These are phyloP conservation scores for Alternaria burnsii DNA, from an alignment of 2,329 filamentous ascomycete species.

Conservation along the genomic window DNA sequence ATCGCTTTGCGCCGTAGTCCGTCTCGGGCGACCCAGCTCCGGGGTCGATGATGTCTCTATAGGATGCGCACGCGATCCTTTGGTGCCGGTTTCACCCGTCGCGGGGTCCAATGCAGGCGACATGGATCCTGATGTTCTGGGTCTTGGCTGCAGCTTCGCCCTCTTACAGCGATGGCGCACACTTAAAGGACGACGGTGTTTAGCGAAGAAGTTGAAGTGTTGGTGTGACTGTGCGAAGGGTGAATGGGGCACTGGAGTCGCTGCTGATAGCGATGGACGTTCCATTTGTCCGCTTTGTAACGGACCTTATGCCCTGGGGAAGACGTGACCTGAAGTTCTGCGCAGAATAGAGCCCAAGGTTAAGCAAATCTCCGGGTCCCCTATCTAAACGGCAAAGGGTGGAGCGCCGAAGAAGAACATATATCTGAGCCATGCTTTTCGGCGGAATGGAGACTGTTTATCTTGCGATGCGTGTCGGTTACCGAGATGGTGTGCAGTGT, in stretches of 20 bases:
- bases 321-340: slow-evolving; percentile 50
- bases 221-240: slow-evolving; percentile 31
- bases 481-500: slow-evolving; percentile 25
- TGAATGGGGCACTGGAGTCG: slow-evolving; percentile 27
- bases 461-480: slow-evolving; percentile 15
- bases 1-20: slow-evolving; percentile 48
- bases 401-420: slow-evolving; percentile 12
- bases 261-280: slow-evolving; percentile 38
- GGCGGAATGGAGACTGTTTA: slow-evolving; percentile 26
- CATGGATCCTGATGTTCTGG: slow-evolving; percentile 40
- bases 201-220: slow-evolving; percentile 24
- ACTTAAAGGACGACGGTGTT: slow-evolving; percentile 30
- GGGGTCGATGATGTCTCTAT: slow-evolving; percentile 28
- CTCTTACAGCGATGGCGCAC: slow-evolving; percentile 45
- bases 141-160: slow-evolving; percentile 50
- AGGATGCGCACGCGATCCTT: slow-evolving; percentile 25
- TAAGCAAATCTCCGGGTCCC: slow-evolving; percentile 12
- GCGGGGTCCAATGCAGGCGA: slow-evolving; percentile 41
- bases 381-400: slow-evolving; percentile 10
- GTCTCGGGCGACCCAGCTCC: slow-evolving; percentile 35
- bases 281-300: slow-evolving; percentile 51
- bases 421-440: slow-evolving; percentile 30
- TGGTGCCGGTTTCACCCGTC: slow-evolving; percentile 43
- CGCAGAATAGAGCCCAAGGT: slow-evolving; percentile 50
- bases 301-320: slow-evolving; percentile 36